A percentile compares a stretch with the other conserved stretches of the same genome.
Evolutionary conservation across 2,329 filamentous ascomycete species (phyloP).

Genomic region (Fusarium illudens): DNA sequence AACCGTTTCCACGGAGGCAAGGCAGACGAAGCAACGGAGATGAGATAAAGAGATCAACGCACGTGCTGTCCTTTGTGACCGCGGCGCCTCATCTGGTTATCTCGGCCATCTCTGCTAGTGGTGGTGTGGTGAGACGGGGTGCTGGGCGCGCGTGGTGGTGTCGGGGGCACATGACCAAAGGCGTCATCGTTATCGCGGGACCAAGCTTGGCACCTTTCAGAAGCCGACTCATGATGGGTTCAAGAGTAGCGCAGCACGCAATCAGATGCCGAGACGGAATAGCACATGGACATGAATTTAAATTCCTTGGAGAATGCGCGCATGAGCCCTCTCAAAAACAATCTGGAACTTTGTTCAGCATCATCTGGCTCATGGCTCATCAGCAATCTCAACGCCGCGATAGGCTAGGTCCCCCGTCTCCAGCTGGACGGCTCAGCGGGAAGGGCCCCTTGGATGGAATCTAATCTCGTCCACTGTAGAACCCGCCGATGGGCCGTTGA

Average conservation of each 20-base stretch:
- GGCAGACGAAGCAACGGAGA: constrained; percentile 2
- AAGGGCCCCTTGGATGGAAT: not conserved
- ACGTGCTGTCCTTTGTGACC: constrained; percentile 4
- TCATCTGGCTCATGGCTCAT: constrained; percentile 1
- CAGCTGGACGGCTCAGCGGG: not conserved
- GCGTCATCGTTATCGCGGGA: constrained; percentile 26
- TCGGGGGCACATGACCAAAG: constrained; percentile 34
- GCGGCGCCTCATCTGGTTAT: not conserved
- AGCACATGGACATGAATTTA: not conserved
- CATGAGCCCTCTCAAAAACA: constrained; percentile 4
- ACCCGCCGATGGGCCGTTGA: constrained; percentile 12
- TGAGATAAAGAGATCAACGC: not conserved
- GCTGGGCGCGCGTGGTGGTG: constrained; percentile 28
- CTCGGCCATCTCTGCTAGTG: constrained; percentile 1
- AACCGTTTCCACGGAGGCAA: not conserved
- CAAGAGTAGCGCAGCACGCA: constrained; percentile 21
- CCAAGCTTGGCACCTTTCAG: constrained; percentile 1
- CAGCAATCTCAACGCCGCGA: constrained; percentile 6
- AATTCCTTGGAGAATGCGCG: not conserved
- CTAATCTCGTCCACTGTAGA: not conserved
- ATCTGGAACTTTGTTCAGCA: not conserved
- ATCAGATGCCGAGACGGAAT: constrained; percentile 18
- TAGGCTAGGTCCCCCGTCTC: constrained; percentile 3
- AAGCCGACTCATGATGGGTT: constrained; percentile 13
- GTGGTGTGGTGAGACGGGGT: constrained; percentile 21